Conservation (phyloP, 1,284 basidiomycete species). For the Naganishia sp. region DNA sequence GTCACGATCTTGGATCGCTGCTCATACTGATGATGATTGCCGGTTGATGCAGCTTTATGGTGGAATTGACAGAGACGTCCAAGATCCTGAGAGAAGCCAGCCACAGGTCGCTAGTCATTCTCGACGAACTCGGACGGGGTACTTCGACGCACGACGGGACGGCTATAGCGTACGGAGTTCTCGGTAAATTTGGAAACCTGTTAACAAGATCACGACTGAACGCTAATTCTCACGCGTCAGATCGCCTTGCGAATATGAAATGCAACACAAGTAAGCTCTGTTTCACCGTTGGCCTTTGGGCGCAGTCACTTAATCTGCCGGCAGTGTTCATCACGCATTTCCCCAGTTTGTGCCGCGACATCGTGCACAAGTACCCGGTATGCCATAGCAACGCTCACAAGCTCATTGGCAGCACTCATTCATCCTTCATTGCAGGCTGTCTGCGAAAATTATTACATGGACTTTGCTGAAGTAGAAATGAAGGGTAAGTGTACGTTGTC, state of each 20-base stretch:
- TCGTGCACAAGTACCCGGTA: constrained; percentile 58
- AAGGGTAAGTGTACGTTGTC: constrained; percentile 35
- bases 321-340: constrained; percentile 90
- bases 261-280: constrained; percentile 63
- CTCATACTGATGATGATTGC: constrained; percentile 32
- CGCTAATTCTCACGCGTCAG: constrained; percentile 60
- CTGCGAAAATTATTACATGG: constrained; percentile 82
- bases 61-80: constrained; percentile 90
- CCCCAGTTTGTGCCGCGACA: constrained; percentile 60
- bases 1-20: not conserved
- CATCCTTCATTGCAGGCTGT: constrained; percentile 5
- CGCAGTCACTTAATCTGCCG: not conserved
- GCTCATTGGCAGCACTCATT: constrained; percentile 55
- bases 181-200: constrained; percentile 56
- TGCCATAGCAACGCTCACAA: constrained; percentile 53
- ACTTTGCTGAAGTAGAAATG: constrained; percentile 60
- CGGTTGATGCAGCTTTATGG: constrained; percentile 66
- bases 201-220: not conserved
- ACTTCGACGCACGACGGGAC: constrained; percentile 50
- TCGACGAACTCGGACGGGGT: constrained; percentile 62
- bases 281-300: not conserved
- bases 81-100: constrained; percentile 80
- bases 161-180: constrained; percentile 54
- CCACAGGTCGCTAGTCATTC: constrained; percentile 71
- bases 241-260: constrained; percentile 66